Base-by-base conservation (phyloP, 768 basidiomycete genomes). In the Hericium rajendrae region DNA sequence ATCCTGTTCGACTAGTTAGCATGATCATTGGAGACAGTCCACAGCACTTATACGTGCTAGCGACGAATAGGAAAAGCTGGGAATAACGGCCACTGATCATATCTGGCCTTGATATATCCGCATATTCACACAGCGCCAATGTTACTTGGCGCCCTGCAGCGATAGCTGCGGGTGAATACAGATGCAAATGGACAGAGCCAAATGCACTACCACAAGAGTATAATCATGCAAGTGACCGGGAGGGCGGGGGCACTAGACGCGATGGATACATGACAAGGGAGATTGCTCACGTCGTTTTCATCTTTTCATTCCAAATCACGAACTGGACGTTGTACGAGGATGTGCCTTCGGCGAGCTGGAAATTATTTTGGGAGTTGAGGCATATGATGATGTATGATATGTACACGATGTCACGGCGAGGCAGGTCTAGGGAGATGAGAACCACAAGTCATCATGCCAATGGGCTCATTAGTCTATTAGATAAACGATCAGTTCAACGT, bases 391-490 rank as follows among this genome's bases (percentile, higher is more conserved):
- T n/a, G 43, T 20, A 20, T 46, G 16, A 46, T 32, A 32, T 32
- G 43, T 46, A 46, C 43, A 46, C n/a, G n/a, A 20, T 9, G 16
- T 46, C 43, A 46, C n/a, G 20, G 15, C 32, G 43, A 20, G n/a
- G 43, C 43, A 46, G n/a, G n/a, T 46, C 43, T 46, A 46, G 43
- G 16, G 43, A 18, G n/a, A 20, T n/a, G n/a, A 20, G n/a, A 46
- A 46, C 16, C 8, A 15, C 9, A 32, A 46, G 24, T 26, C 24
- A 64, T 84, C 71, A 97, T 68, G 94, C 94, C 64, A 95, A 83
- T 22, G 94, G 93, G 70, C 91, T 94, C 73, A 97, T 90, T 67
- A 97, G 81, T 75, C 94, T 97, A 46, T 22, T 20, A 32, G 20
- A 32, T 54, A 57, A 28, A 38, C 57, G 55, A 20, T 12, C 46